Percentiles rank a stretch among this genome's conserved stretches.
Conservation (phyloP, 352 stramenopile genomes). For the Globisporangium uncinulatum region DNA sequence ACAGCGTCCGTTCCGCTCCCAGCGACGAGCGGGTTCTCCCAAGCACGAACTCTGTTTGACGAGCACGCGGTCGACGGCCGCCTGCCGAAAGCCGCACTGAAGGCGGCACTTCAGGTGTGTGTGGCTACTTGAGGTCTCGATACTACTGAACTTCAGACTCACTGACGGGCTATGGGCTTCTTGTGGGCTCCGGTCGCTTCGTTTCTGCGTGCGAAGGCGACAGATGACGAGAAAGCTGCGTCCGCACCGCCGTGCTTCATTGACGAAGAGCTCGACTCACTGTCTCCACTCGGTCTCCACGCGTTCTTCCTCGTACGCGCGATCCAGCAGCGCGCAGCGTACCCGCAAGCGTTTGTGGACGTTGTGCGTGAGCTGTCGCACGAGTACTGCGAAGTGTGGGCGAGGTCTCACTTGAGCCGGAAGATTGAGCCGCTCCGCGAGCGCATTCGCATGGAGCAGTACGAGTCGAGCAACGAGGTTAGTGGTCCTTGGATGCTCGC, state of each 20-base stretch:
- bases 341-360: constrained; percentile 45
- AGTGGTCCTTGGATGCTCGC: neutral
- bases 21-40: constrained; percentile 8
- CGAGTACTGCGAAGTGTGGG: constrained; percentile 70
- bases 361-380: constrained; percentile 47
- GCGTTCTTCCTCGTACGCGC: constrained; percentile 50
- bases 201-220: neutral
- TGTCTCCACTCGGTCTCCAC: constrained; percentile 39
- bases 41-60: constrained; percentile 16
- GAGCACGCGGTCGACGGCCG: constrained; percentile 22
- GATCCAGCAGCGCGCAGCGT: constrained; percentile 32
- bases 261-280: constrained; percentile 45
- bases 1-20: neutral
- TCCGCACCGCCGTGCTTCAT: constrained; percentile 31
- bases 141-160: constrained; percentile 5
- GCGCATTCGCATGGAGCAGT: constrained; percentile 60
- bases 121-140: neutral
- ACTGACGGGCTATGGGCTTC: no score
- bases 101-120: constrained; percentile 30
- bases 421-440: constrained; percentile 66
- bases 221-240: constrained; percentile 1
- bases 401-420: constrained; percentile 37
- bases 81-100: constrained; percentile 18
- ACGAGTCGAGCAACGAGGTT: constrained; percentile 75
- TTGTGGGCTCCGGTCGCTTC: no score